Conservation (phyloP, 768 basidiomycete species). For the Collybia nuda region DNA sequence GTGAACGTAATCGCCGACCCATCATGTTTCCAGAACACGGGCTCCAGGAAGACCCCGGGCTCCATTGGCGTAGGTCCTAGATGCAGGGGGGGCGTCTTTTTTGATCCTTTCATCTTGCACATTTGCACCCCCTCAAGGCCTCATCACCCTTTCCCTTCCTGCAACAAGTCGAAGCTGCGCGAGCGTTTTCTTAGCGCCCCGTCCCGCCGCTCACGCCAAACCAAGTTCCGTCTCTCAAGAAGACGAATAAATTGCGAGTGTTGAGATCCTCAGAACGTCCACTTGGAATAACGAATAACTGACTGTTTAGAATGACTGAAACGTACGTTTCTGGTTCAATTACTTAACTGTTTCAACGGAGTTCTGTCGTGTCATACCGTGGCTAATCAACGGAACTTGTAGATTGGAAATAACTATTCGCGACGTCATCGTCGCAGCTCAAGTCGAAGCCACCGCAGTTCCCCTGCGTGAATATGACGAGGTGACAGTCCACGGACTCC, state of each 20-base stretch:
- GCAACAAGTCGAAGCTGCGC: constrained; percentile 11
- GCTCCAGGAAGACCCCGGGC: constrained; percentile 24
- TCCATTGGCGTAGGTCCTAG: constrained; percentile 21
- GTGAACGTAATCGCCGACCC: constrained; percentile 14
- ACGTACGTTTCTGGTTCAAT: constrained; percentile 13
- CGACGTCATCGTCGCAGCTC: constrained; percentile 21
- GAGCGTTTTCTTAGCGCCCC: constrained; percentile 13
- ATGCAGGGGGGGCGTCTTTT: constrained; percentile 13
- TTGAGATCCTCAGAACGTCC: constrained; percentile 1
- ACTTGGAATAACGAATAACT: not conserved
- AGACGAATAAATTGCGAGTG: not conserved
- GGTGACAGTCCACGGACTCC: constrained; percentile 19
- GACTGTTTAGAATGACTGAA: constrained; percentile 8
- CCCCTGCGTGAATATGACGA: constrained; percentile 20
- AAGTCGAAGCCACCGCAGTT: constrained; percentile 16
- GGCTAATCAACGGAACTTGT: no score
- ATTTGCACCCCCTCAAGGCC: constrained; percentile 10
- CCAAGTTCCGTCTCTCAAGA: constrained; percentile 2
- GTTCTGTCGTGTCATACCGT: not conserved
- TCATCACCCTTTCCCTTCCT: constrained; percentile 14
- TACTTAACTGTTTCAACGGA: constrained; percentile 3
- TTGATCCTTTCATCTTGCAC: constrained; percentile 18
- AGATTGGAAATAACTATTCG: constrained; percentile 16
- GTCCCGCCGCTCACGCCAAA: constrained; percentile 8
- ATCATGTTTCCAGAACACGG: constrained; percentile 27